A percentile compares a stretch with the other conserved stretches of the same genome.
phyloP scores from a whole-genome alignment of 345 rosid species.

The Brassica cretica region DNA sequence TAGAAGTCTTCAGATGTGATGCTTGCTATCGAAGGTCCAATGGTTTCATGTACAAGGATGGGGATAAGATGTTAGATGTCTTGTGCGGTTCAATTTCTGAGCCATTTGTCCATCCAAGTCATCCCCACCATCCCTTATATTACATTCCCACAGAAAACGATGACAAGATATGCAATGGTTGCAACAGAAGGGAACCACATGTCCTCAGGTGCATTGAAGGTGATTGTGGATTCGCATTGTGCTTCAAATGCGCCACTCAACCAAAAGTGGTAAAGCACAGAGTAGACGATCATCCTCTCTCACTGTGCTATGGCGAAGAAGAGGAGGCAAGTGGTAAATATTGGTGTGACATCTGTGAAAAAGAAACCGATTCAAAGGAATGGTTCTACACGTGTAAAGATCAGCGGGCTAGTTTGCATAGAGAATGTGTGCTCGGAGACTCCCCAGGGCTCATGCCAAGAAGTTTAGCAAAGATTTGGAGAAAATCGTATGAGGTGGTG shows the following conservation, averaged over 20 bases:
- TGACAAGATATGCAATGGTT: neutral
- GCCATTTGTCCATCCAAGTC: slow-evolving; percentile 9
- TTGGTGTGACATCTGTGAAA: neutral
- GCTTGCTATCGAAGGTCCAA: neutral
- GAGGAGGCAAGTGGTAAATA: neutral
- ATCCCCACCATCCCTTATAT: neutral
- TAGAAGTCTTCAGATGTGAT: neutral
- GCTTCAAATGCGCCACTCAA: neutral
- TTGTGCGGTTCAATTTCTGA: slow-evolving; percentile 1
- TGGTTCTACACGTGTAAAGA: neutral
- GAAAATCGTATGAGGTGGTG: neutral
- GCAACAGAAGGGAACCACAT: fast-evolving
- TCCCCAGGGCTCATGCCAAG: neutral
- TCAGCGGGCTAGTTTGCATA: neutral
- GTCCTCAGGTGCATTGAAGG: neutral
- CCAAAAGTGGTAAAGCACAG: neutral
- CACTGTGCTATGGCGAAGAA: neutral
- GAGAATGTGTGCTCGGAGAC: neutral
- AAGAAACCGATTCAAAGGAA: neutral
- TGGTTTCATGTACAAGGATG: neutral
- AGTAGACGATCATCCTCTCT: neutral
- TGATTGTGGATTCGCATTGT: neutral
- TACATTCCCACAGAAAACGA: too few relatives aligned
- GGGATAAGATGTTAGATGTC: neutral
- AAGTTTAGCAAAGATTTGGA: neutral